phyloP scores from a whole-genome alignment of 1,284 basidiomycete species.

The Schizopora paradoxa region DNA sequence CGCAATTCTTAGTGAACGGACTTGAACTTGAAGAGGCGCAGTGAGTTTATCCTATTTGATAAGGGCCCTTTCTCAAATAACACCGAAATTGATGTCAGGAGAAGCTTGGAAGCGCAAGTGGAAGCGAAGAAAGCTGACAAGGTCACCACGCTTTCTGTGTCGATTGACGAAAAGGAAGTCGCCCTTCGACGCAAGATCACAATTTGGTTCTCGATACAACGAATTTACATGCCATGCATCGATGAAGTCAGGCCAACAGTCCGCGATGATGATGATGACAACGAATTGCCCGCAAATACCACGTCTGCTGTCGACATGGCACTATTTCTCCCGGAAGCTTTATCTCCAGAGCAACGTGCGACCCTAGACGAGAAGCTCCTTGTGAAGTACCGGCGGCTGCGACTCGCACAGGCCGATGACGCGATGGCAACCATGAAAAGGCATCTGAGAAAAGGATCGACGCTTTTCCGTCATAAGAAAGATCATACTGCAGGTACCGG shows the following conservation, averaged over 20 bases:
- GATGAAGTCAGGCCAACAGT: neutral
- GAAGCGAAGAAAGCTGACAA: neutral
- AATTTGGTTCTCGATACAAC: neutral
- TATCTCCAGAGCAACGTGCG: neutral
- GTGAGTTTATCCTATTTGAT: conserved; percentile 7
- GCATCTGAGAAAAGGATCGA: neutral
- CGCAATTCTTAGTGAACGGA: conserved; percentile 5
- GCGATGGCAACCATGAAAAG: neutral
- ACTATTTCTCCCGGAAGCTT: neutral
- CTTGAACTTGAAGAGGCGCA: conserved; percentile 12
- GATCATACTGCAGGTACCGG: neutral
- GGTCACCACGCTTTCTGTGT: neutral
- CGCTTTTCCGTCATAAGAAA: conserved; percentile 6
- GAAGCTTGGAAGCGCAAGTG: no score
- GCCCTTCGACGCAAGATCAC: neutral
- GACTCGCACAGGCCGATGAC: conserved; percentile 6
- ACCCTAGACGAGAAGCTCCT: neutral
- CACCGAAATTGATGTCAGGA: no score
- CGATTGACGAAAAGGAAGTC: neutral
- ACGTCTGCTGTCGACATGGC: neutral
- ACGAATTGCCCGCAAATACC: neutral
- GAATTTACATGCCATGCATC: conserved; percentile 2
- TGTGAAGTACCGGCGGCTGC: neutral
- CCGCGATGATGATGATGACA: neutral
- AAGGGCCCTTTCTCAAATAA: neutral